Base-by-base conservation (phyloP, 2,329 filamentous ascomycete species). In the Harringtonia lauricola region DNA sequence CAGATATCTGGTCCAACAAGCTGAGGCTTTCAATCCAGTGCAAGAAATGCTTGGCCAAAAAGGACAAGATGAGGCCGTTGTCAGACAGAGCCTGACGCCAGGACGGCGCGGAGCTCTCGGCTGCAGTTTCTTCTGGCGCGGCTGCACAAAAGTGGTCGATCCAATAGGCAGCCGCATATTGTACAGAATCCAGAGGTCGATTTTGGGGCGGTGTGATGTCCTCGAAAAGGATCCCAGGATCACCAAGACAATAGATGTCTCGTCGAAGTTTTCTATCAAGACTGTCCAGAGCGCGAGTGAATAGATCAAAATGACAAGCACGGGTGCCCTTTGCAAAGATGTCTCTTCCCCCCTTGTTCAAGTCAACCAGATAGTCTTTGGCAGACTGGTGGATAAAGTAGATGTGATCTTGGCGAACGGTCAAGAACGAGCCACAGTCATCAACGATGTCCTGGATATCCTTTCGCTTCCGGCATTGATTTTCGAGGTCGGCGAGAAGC, bases 11-110 rank as follows among this genome's bases (percentile, higher is more conserved):
- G 13, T 42, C 38, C 17, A 63, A 47, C 5, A 66, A 55, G 39
- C 62, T 62, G 4, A 69, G 54, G 26, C 61, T 59, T 44, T 70
- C 65, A 3, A 71, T 51, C 65, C 63, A 70, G 42, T 68, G 57
- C 2, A 70, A 55, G 41, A 59, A 56, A 19, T 63, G 57, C n/a
- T 53, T 42, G 45, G 52, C 42, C 10, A 68, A 46, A 46, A 69
- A 68, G 4, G 6, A 7, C 24, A 26, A 26, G 10, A 26, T 26
- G 24, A 10, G 24, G 24, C 24, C 24, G 10, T 26, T 26, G 6
- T 26, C 24, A 7, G 24, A 26, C 24, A 26, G 7, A 10, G 24
- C 24, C 24, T 26, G 24, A 26, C 6, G 6, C 24, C 24, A 26
- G 24, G 7, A 10, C 10, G 24, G 10, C 6, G 6, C 10, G 24